Evolutionary conservation across 306 rosid genomes (phyloP), one percentile per base, ranked within the genome.

Genomic region (Acacia confusa): DNA sequence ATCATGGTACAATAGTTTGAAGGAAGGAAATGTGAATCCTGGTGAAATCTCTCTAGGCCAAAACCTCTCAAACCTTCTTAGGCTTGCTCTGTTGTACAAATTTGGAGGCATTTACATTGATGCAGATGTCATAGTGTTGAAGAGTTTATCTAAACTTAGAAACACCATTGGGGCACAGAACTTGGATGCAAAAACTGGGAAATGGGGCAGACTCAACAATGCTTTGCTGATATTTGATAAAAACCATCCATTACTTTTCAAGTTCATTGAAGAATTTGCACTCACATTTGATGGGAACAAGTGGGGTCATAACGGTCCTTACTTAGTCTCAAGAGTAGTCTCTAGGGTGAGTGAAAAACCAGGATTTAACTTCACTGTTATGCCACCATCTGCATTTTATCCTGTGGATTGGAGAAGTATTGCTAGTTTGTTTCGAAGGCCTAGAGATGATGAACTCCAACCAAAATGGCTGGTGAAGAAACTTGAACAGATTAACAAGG

Each of bases 251-350:
- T 79, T 95, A 22, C 89, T 95, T 45, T 88, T 84, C 76, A 82
- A 87, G 83, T 93, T 95, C 82, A 95, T 95, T 75, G 77, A 92
- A 63, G 99, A 95, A 87, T 95, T 95, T 75, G 91, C 96, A 3
- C 90, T 88, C 30, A 93, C 99, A 4, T 95, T 92, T 77, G 88
- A 95, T 80, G 99, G 99, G 58, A 92, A 89, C 88, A 95, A 88
- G 78, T 95, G 99, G 99, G 99, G 99, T 13, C 98, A 95, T 73
- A 95, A 95, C 63, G 99, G 99, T 15, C 99, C 99, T 44, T 95
- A 95, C 81, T 48, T 95, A 63, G 97, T 95, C 25, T 95, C 99
- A 1, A 90, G 99, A 76, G 99, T 95, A 4, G 93, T 93, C 3
- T 86, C 97, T 2, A 88, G 98, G 74, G 76, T 95, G 57, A 80